A percentile compares a stretch with the other conserved stretches of the same genome.
Evolutionary conservation across 2,329 filamentous ascomycete genomes (phyloP).

Genomic region (Ceratocystis albifundus): DNA sequence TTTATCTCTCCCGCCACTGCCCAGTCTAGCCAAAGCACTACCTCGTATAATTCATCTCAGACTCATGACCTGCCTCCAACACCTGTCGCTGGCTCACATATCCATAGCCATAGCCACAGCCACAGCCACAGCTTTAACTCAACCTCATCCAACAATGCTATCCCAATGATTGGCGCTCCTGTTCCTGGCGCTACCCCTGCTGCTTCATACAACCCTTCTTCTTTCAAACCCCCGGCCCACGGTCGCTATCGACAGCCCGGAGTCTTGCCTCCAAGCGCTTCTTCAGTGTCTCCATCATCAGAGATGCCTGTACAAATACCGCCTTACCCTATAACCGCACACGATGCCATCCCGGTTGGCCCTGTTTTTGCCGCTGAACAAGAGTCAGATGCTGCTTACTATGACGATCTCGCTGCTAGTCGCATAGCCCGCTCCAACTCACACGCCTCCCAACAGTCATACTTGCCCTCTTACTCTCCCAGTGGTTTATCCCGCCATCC

Average conservation of each 20-base stretch:
- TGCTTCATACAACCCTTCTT: slow-evolving; percentile 15
- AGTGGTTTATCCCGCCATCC: slow-evolving; percentile 37
- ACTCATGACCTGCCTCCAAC: not conserved
- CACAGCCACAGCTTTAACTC: slow-evolving; percentile 17
- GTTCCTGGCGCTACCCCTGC: slow-evolving; percentile 1
- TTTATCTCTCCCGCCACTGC: slow-evolving; percentile 19
- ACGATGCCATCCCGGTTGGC: slow-evolving; percentile 35
- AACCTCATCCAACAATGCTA: slow-evolving; percentile 2
- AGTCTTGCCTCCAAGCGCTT: slow-evolving; percentile 13
- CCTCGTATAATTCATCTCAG: not conserved
- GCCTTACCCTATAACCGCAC: slow-evolving; percentile 8
- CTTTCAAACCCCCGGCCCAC: not conserved
- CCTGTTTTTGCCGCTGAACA: slow-evolving; percentile 39
- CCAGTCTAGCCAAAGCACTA: slow-evolving; percentile 12
- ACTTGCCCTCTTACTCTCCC: slow-evolving; percentile 30
- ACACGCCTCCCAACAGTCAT: slow-evolving; percentile 36
- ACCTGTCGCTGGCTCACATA: not conserved
- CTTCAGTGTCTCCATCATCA: not conserved
- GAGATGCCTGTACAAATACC: not conserved
- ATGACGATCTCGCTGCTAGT: slow-evolving; percentile 31
- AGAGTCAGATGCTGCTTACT: slow-evolving; percentile 29
- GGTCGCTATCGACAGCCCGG: slow-evolving; percentile 12
- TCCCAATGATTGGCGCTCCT: slow-evolving; percentile 11
- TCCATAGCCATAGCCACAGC: slow-evolving; percentile 16
- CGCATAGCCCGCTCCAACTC: slow-evolving; percentile 40